Percentiles rank a stretch among this genome's conserved stretches.
Evolutionary conservation across 257 asterid genomes (phyloP).

Genomic region (Solanum etuberosum): DNA sequence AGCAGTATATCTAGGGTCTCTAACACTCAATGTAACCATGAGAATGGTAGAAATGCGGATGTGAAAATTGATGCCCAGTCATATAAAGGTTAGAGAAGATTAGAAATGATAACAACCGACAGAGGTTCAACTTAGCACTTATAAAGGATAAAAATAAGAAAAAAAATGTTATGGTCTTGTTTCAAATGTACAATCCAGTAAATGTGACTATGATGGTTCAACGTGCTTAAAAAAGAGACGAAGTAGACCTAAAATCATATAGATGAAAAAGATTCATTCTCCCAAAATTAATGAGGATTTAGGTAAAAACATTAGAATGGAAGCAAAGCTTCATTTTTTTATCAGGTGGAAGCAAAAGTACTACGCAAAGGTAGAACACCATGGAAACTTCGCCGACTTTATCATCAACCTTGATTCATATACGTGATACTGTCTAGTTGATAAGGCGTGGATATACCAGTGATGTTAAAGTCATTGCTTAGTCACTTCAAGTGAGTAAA

Average conservation of each 20-base stretch:
- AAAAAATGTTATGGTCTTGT: not conserved
- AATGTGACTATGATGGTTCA: not conserved
- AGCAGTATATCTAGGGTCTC: not conserved
- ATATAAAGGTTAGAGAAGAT: not conserved
- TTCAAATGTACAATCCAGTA: not conserved
- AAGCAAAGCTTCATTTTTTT: not conserved
- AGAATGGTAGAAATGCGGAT: not conserved
- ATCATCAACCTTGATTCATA: not conserved
- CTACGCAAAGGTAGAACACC: no score
- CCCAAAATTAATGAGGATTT: not conserved
- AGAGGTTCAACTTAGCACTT: not conserved
- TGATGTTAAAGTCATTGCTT: not conserved
- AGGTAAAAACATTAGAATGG: not conserved
- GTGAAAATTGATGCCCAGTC: not conserved
- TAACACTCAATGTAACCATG: not conserved
- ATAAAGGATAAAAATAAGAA: not conserved
- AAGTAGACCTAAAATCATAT: not conserved
- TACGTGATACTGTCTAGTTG: not conserved
- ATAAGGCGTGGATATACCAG: not conserved
- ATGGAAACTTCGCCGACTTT: no score
- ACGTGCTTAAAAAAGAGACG: not conserved
- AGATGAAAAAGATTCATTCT: not conserved
- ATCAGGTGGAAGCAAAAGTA: not conserved
- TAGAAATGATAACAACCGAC: not conserved
- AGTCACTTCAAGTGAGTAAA: not conserved